Percentiles rank a stretch among this genome's conserved stretches.
phyloP scores from a whole-genome alignment of 164 flowering plant genomes.

The Vitis cinerea region DNA sequence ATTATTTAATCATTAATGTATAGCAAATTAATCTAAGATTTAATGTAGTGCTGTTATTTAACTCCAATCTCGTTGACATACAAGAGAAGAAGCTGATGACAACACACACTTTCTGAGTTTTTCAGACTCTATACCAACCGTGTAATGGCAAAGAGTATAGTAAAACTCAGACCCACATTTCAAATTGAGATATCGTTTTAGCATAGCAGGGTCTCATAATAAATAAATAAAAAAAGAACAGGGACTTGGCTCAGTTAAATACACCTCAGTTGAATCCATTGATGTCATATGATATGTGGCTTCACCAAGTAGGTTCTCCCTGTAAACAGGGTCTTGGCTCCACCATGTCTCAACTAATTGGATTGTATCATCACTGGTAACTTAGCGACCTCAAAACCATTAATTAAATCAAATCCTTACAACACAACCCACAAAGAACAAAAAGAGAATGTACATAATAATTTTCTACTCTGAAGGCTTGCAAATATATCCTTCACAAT shows the following conservation, averaged over 20 bases:
- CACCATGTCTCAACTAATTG: constrained; percentile 26
- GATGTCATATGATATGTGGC: constrained; percentile 24
- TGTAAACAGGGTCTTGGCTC: constrained; percentile 40
- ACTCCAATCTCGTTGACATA: constrained; percentile 50
- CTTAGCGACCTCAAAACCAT: not conserved
- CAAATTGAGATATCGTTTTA: not conserved
- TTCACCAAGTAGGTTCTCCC: constrained; percentile 50
- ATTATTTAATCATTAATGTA: too few relatives aligned
- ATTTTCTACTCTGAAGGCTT: too few relatives aligned
- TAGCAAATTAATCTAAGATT: too few relatives aligned
- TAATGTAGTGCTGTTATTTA: constrained; percentile 65
- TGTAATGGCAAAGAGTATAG: constrained; percentile 40
- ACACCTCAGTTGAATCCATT: too few relatives aligned
- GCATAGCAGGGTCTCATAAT: not conserved
- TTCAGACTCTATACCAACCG: constrained; percentile 45
- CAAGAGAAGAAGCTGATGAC: constrained; percentile 78
- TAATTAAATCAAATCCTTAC: not conserved
- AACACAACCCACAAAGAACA: not conserved
- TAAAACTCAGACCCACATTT: constrained; percentile 32
- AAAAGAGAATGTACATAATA: not conserved
- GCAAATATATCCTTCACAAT: too few relatives aligned
- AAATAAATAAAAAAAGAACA: too few relatives aligned
- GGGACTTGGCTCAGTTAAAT: too few relatives aligned
- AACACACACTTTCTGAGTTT: constrained; percentile 69
- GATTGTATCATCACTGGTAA: constrained; percentile 23